Base-by-base conservation (phyloP, 345 rosid genomes). In the Pelargonium nanum region DNA sequence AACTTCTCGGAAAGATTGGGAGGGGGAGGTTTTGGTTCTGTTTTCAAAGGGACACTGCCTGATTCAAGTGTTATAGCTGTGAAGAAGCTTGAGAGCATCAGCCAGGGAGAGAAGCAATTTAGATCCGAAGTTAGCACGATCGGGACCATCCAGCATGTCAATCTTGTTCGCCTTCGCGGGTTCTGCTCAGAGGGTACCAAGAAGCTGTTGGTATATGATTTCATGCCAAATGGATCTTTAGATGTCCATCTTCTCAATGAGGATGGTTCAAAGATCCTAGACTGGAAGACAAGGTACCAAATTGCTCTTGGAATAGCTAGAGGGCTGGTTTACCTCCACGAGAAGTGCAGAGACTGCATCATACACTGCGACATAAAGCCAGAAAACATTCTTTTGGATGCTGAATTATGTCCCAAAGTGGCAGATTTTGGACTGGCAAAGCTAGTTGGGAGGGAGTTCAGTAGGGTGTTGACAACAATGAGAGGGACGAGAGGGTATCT, bases 91-190 rank as follows among this genome's bases (percentile, higher is more conserved):
- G 86, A 88, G 54, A 57, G 91, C 69, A 65, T 87, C 24, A 73
- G 73, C 67, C 97, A 87, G 75, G 96, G 96, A 5, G 96, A 88
- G 80, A 87, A 91, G 81, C 96, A 91, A 66, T 91, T 91, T 75
- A 72, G 93, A 15, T 68, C 86, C 0, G 96, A 87, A 71, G 91
- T 87, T 20, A 74, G 79, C 60, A 87, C 93, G 0, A 82, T 84
- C 26, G 96, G 96, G 55, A 82, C 84, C 16, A 76, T 91, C 71
- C 96, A 91, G 25, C 96, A 87, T 52, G 80, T 87, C 55, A 87
- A 84, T 68, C 88, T 91, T 1, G 86, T 87, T 56, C 75, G 93
- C 60, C 93, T 85, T 57, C 97, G 85, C 0, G 96, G 97, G 6
- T 85, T 91, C 78, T 90, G 97, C 78, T 87, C 89, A 0, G 86